Conservation (phyloP, 2,329 filamentous ascomycete species). For the Coniochaeta pulveracea region DNA sequence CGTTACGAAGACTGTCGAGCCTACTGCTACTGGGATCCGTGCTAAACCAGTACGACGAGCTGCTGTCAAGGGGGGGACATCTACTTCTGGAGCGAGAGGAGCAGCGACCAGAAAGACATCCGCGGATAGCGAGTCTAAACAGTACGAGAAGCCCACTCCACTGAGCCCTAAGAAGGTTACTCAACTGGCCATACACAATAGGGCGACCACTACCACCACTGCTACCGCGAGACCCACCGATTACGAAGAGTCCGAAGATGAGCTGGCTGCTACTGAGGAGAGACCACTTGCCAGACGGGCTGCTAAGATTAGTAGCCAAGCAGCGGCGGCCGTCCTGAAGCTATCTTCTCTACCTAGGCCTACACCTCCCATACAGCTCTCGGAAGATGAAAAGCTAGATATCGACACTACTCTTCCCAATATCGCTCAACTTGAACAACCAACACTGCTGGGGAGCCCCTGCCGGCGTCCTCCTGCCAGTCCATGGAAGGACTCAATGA, state of each 20-base stretch:
- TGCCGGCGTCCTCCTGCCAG: slow-evolving; percentile 41
- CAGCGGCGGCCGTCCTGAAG: too few species aligned
- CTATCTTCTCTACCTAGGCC: too few species aligned
- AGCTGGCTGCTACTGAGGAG: slow-evolving; percentile 41
- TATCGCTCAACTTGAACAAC: too few species aligned
- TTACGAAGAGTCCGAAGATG: slow-evolving; percentile 51
- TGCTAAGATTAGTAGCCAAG: too few species aligned
- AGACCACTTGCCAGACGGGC: too few species aligned
- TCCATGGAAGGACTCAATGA: slow-evolving; percentile 42
- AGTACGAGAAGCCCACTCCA: slow-evolving; percentile 27
- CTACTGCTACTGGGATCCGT: slow-evolving; percentile 24
- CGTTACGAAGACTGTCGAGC: slow-evolving; percentile 7
- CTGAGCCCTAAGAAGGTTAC: slow-evolving; percentile 56
- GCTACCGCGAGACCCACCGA: slow-evolving; percentile 41
- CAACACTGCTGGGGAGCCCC: slow-evolving; percentile 37
- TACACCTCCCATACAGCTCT: too few species aligned
- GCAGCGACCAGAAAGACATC: slow-evolving; percentile 11
- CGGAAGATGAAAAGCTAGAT: slow-evolving; percentile 13
- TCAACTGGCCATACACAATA: slow-evolving; percentile 35
- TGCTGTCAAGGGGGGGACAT: slow-evolving; percentile 15
- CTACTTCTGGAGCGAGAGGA: slow-evolving; percentile 9
- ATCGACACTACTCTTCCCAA: too few species aligned
- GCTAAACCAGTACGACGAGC: slow-evolving; percentile 16
- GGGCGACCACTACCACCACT: slow-evolving; percentile 27
- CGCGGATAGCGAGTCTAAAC: slow-evolving; percentile 19